Evolutionary conservation across 805 yeast genomes (phyloP).

Genomic region (Nakazawaea holstii): DNA sequence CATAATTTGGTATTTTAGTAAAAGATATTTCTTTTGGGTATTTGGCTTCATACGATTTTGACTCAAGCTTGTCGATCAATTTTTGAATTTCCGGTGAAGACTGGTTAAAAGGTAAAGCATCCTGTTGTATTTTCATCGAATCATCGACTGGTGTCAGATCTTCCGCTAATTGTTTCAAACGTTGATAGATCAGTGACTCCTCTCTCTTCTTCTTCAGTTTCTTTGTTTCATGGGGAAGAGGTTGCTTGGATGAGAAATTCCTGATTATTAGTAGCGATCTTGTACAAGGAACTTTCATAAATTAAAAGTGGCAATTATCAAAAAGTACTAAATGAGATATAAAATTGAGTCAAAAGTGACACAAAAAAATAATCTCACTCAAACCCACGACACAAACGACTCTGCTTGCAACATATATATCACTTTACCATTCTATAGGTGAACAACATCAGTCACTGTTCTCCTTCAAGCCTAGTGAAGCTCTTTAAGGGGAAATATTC

Average conservation of each 20-base stretch:
- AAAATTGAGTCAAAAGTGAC: too few relatives aligned
- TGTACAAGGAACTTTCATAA: neutral
- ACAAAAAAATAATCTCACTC: too few relatives aligned
- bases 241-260: neutral
- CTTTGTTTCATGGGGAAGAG: neutral
- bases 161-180: conserved; percentile 37
- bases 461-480: too few relatives aligned
- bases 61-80: conserved; percentile 24
- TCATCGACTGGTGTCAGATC: conserved; percentile 33
- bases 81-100: conserved; percentile 16
- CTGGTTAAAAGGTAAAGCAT: conserved; percentile 19
- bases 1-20: conserved; percentile 37
- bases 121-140: conserved; percentile 27
- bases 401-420: too few relatives aligned
- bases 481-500: too few relatives aligned
- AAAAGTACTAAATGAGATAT: too few relatives aligned
- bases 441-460: too few relatives aligned
- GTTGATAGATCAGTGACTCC: conserved; percentile 24
- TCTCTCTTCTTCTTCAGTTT: conserved; percentile 10
- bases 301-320: too few relatives aligned
- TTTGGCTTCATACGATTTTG: conserved; percentile 28
- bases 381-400: too few relatives aligned
- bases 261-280: neutral
- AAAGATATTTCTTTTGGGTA: conserved; percentile 36
- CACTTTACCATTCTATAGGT: too few relatives aligned